Evolutionary conservation across 179 eudicot genomes (phyloP), one percentile per base, ranked within the genome.

Genomic region (Silene vulgaris): DNA sequence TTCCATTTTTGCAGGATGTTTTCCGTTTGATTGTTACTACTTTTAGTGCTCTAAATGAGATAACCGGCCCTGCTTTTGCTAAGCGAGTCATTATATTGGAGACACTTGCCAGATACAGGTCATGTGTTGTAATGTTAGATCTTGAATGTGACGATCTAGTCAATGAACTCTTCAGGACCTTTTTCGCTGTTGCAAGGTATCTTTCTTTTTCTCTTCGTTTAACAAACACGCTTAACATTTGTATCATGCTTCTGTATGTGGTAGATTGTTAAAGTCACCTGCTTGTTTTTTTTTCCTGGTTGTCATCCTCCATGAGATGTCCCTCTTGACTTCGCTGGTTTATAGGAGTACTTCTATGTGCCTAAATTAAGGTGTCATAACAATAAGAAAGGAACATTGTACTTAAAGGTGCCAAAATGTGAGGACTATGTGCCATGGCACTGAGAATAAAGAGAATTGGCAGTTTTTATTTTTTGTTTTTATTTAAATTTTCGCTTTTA

Each of bases 81-180:
- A 93, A 93, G 82, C 88, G 98, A 86, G 96, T 93, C 63, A 79
- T 85, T 74, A 96, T 96, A 66, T 85, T 96, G 88, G 97, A 96
- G 86, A 96, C 94, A 35, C 80, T 96, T 76, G 99, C 99, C 43
- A 90, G 89, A 88, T 93, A 91, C 81, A 90, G 96, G 81, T 96
- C 97, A 21, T 96, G 98, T 61, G 91, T 96, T 81, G 96, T 96
- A 84, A 96, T 96, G 97, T 84, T 96, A 82, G 99, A 96, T 87
- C 97, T 96, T 76, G 99, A 91, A 76, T 96, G 97, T 67, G 96
- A 93, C 81, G 97, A 93, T 78, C 90, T 96, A 21, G 85, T 96
- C 70, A 79, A 82, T 78, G 90, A 96, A 84, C 96, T 96, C 82
- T 89, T 96, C 88, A 87, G 84, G 74, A 88, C 89, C 21, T 92